These are phyloP conservation scores for Lineolata rhizophorae DNA, from an alignment of 495 filamentous ascomycete genomes.

Conservation along the genomic window DNA sequence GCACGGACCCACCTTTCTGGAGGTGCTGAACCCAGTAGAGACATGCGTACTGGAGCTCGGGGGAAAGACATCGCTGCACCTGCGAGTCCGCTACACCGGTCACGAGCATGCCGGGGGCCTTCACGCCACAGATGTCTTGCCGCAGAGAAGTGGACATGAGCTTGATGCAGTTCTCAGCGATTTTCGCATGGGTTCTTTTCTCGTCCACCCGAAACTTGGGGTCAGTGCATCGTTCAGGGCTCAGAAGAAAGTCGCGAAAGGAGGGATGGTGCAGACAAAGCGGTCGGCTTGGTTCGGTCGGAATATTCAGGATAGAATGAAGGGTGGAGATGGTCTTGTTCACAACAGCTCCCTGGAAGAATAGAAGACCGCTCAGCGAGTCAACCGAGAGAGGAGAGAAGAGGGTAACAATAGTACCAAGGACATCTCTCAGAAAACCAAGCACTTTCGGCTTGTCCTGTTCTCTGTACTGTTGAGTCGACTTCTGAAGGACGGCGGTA, in stretches of 20 bases:
- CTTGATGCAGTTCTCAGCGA: neutral
- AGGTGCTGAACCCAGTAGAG: constrained; percentile 2
- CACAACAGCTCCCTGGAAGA: neutral
- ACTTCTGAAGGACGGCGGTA: neutral
- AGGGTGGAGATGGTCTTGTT: neutral
- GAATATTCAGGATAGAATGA: constrained; percentile 1
- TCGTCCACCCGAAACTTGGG: neutral
- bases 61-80: constrained; percentile 1
- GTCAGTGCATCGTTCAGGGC: neutral
- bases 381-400: constrained; percentile 1
- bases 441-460: constrained; percentile 1
- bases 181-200: neutral
- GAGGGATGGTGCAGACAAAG: neutral
- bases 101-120: neutral
- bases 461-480: neutral
- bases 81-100: neutral
- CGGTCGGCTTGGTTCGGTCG: neutral
- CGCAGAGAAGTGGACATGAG: neutral
- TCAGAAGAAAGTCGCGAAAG: neutral
- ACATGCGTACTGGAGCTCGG: too few species aligned
- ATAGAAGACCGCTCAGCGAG: neutral
- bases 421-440: neutral
- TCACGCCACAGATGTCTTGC: constrained; percentile 1
- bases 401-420: constrained; percentile 1
- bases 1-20: neutral